Conservation (phyloP, 148 eudicot genomes). For the Silene latifolia region DNA sequence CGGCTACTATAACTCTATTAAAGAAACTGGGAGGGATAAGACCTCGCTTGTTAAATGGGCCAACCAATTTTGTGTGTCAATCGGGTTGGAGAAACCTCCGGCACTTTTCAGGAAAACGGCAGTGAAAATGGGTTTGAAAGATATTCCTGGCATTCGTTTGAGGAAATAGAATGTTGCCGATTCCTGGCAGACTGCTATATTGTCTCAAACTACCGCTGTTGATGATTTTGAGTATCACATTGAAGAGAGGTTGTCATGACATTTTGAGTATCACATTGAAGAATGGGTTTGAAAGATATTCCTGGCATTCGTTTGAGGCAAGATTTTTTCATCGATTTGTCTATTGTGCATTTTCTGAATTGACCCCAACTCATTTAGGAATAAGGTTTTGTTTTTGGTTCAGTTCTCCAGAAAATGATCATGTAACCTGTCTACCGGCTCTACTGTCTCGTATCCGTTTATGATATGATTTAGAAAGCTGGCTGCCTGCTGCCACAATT, state of each 20-base stretch:
- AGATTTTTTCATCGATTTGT: background rate
- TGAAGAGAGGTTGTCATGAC: too few species aligned
- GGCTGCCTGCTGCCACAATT: too few species aligned
- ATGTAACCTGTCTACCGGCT: too few species aligned
- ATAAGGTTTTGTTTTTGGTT: background rate
- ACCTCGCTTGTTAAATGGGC: slow-evolving; percentile 78
- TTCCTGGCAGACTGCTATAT: background rate
- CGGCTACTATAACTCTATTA: slow-evolving; percentile 78
- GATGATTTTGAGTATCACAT: background rate
- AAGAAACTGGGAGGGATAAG: slow-evolving; percentile 78
- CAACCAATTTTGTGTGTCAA: slow-evolving; percentile 58
- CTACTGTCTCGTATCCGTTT: too few species aligned
- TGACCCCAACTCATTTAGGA: background rate
- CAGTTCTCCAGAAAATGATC: background rate
- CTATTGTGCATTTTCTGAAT: background rate
- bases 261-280: too few species aligned
- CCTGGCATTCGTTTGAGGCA: too few species aligned
- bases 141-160: slow-evolving; percentile 75
- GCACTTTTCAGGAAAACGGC: slow-evolving; percentile 73
- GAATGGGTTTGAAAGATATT: too few species aligned
- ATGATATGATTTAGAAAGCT: too few species aligned
- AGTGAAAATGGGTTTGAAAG: slow-evolving; percentile 86
- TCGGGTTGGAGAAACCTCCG: slow-evolving; percentile 78
- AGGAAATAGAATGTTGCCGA: slow-evolving; percentile 39
- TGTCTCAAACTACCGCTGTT: background rate